Percentiles rank a stretch among this genome's conserved stretches.
These are phyloP conservation scores for Digitaria exilis DNA, from an alignment of 202 grass and related monocot genomes.

Conservation along the genomic window DNA sequence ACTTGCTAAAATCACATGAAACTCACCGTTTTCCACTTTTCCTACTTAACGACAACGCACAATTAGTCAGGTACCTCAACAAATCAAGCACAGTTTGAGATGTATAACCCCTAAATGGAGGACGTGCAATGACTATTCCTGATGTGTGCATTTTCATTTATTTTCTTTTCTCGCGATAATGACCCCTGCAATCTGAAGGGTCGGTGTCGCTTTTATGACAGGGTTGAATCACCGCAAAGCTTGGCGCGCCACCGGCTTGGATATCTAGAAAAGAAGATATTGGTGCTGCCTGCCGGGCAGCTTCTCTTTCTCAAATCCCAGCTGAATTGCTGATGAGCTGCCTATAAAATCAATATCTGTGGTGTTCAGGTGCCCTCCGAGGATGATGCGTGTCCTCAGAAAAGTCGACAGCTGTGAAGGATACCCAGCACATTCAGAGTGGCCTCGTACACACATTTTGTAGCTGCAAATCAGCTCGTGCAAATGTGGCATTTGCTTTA, in stretches of 20 bases:
- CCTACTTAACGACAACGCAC: too few relatives aligned
- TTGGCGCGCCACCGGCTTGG: background rate
- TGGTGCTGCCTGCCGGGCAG: background rate
- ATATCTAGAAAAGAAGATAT: background rate
- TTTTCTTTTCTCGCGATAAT: background rate
- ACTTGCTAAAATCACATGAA: too few relatives aligned
- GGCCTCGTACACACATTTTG: background rate
- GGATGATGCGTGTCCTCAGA: background rate
- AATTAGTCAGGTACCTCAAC: too few relatives aligned
- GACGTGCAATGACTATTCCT: background rate
- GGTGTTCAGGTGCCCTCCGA: background rate
- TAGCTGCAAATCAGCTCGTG: background rate
- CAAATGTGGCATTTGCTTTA: background rate
- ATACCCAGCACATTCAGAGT: background rate
- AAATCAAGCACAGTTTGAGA: too few relatives aligned
- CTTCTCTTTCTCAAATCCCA: background rate
- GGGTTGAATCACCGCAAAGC: background rate
- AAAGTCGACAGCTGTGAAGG: constrained; percentile 25
- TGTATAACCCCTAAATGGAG: too few relatives aligned
- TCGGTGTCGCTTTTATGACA: background rate
- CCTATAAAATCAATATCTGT: background rate
- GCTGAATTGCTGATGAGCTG: background rate
- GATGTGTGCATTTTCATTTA: background rate
- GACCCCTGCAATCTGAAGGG: constrained; percentile 3
- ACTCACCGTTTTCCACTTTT: too few relatives aligned